Base-by-base conservation (phyloP, 345 rosid genomes). In the Salix dunnii region DNA sequence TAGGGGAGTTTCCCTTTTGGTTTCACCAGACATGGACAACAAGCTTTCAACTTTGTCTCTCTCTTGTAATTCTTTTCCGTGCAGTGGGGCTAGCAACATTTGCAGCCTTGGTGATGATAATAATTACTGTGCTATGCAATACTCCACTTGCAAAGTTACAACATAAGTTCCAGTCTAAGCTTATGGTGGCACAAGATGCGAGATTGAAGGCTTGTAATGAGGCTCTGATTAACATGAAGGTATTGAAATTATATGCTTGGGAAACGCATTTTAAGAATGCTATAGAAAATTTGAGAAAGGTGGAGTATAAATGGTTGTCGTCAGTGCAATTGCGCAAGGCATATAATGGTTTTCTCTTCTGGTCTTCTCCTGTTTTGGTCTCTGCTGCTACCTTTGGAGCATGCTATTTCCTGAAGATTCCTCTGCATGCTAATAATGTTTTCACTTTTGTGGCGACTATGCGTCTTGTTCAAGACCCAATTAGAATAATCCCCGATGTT, bases 1-100 rank as follows among this genome's bases (percentile, higher is more conserved):
- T 95, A 23, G 99, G 99, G 4, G 99, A 95, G 33, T 95, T 93
- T 72, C 96, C 99, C 2, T 95, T 87, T 81, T 95, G 97, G 99
- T 88, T 91, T 82, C 99, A 95, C 73, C 97, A 93, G 87, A 91
- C 89, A 71, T 93, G 99, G 99, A 86, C 97, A 1, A 93, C 99
- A 46, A 84, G 89, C 80, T 86, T 95, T 71, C 97, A 95, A 87
- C 91, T 95, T 25, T 84, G 92, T 71, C 80, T 95, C 7, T 92
- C 97, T 23, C 86, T 95, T 0, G 78, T 79, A 69, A 93, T 95
- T 76, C 92, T 95, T 33, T 88, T 90, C 87, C 89, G 81, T 12
- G 90, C 99, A 0, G 94, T 95, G 51, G 97, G 99, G 63, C 82
- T 88, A 6, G 99, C 99, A 51, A 95, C 97, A 9, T 46, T 95